phyloP scores from a whole-genome alignment of 1,284 basidiomycete genomes.

The Exobasidium rhododendri region DNA sequence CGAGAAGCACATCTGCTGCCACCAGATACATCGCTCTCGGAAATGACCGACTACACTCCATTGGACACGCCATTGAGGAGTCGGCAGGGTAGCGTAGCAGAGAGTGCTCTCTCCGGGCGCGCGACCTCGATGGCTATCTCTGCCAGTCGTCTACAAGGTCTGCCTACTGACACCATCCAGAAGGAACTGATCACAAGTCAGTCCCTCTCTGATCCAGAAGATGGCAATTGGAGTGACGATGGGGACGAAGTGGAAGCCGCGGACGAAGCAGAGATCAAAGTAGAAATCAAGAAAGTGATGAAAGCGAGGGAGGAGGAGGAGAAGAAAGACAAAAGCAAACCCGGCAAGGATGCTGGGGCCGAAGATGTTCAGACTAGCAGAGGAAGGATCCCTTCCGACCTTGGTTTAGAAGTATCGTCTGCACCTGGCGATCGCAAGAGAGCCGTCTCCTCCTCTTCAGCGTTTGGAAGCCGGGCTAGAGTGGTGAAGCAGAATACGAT shows the following conservation, averaged over 20 bases:
- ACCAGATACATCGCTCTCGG: constrained; percentile 37
- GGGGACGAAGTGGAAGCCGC: background rate
- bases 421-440: constrained; percentile 26
- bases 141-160: background rate
- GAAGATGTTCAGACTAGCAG: background rate
- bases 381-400: background rate
- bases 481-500: constrained; percentile 42
- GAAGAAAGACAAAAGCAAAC: background rate
- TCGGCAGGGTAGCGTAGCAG: constrained; percentile 31
- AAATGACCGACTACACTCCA: constrained; percentile 36
- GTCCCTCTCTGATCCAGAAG: background rate
- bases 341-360: background rate
- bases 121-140: background rate
- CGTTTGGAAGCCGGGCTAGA: constrained; percentile 41
- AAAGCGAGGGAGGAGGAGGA: background rate
- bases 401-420: background rate
- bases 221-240: background rate
- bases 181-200: background rate
- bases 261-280: background rate
- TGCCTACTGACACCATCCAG: background rate
- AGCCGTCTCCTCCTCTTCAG: constrained; percentile 40
- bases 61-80: constrained; percentile 36
- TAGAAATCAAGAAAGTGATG: background rate
- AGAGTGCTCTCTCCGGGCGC: background rate
- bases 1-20: constrained; percentile 59